Percentiles rank a stretch among this genome's conserved stretches.
Conservation (phyloP, 2,329 filamentous ascomycete genomes). For the Ophiostoma australiae region DNA sequence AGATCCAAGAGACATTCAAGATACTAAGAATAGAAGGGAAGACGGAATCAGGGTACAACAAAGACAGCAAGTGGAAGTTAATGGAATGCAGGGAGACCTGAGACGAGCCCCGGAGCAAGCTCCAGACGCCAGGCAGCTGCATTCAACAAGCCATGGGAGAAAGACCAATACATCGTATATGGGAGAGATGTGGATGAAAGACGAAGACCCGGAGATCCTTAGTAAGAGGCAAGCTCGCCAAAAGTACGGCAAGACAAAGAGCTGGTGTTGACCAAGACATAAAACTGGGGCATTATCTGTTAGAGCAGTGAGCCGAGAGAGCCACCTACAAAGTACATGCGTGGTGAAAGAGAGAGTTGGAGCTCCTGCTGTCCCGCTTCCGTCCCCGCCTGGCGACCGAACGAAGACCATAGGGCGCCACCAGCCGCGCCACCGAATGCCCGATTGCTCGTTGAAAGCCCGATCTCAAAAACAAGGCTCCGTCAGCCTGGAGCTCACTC, state of each 20-base stretch:
- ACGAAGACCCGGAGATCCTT: neutral
- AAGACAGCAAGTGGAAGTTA: neutral
- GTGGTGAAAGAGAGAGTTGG: neutral
- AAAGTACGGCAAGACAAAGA: conserved; percentile 8
- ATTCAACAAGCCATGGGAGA: neutral
- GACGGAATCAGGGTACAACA: neutral
- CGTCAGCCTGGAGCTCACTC: neutral
- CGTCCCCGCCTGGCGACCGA: neutral
- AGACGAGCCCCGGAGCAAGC: neutral
- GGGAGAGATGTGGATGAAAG: neutral
- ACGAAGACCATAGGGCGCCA: neutral
- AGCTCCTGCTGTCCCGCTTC: neutral
- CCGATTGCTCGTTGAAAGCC: conserved; percentile 2
- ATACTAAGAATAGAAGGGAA: conserved; percentile 1
- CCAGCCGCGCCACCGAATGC: neutral
- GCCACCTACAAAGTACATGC: too few relatives aligned
- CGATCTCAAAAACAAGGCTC: neutral
- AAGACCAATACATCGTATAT: neutral
- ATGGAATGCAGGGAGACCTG: neutral
- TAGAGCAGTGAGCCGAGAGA: too few relatives aligned
- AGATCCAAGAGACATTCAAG: neutral
- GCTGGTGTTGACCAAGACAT: neutral
- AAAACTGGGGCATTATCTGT: neutral
- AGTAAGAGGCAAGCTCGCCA: neutral
- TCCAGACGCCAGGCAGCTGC: neutral